Evolutionary conservation across 2,329 filamentous ascomycete species (phyloP).

Genomic region (Trichoderma guizhouense): DNA sequence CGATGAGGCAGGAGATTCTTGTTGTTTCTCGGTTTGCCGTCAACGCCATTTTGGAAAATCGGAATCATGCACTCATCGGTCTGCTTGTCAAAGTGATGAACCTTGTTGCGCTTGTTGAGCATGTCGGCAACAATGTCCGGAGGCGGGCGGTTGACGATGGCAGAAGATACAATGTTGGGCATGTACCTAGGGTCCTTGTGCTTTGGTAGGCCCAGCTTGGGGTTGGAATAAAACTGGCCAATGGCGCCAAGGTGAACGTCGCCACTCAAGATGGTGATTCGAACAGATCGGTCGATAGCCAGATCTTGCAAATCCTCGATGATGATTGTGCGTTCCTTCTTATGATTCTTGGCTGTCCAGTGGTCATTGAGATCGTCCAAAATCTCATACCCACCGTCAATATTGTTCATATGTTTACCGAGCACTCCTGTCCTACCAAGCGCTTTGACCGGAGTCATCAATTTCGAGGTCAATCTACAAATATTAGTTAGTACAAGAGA

Average conservation of each 20-base stretch:
- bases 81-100: constrained; percentile 66
- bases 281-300: constrained; percentile 86
- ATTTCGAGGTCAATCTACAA: constrained; percentile 68
- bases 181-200: constrained; percentile 95
- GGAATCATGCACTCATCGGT: constrained; percentile 97
- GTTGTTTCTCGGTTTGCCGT: constrained; percentile 87
- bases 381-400: constrained; percentile 89
- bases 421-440: constrained; percentile 78
- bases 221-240: constrained; percentile 92
- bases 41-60: constrained; percentile 84
- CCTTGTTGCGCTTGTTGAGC: constrained; percentile 87
- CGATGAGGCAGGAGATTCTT: constrained; percentile 81
- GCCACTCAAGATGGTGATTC: constrained; percentile 87
- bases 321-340: constrained; percentile 79
- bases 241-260: constrained; percentile 92
- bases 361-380: constrained; percentile 92
- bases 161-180: constrained; percentile 90
- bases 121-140: constrained; percentile 85
- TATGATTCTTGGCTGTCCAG: constrained; percentile 95
- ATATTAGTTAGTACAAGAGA: constrained; percentile 29
- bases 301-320: constrained; percentile 91
- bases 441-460: constrained; percentile 87
- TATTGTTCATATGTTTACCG: constrained; percentile 77
- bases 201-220: constrained; percentile 74
- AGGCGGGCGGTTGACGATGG: constrained; percentile 89